phyloP scores from a whole-genome alignment of 108 stramenopile species.

The Poteriospumella lacustris region DNA sequence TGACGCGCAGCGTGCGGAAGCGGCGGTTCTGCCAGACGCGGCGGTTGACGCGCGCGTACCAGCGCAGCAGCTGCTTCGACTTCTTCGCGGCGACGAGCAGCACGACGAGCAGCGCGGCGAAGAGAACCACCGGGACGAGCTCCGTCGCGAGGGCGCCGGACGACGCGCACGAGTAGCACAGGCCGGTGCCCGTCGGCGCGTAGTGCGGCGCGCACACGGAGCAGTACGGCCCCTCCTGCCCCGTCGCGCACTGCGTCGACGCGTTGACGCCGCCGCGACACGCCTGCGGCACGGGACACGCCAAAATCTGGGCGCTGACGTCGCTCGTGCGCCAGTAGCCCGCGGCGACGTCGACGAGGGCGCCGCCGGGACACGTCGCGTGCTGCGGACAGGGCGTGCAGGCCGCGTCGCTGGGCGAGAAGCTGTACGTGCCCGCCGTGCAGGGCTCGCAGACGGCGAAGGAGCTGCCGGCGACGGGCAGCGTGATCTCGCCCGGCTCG shows the following conservation, averaged over 20 bases:
- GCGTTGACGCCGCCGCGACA: not conserved
- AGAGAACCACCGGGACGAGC: not conserved
- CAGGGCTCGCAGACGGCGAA: not conserved
- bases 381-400: not conserved
- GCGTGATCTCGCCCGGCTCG: not conserved
- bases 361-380: constrained; percentile 8
- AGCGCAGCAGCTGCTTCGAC: not conserved
- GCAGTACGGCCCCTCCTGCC: not conserved
- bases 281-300: not conserved
- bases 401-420: not conserved
- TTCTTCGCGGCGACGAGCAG: not conserved
- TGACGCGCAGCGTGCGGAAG: not conserved
- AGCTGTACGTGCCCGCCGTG: not conserved
- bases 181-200: not conserved
- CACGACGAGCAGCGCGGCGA: not conserved
- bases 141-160: too few species aligned
- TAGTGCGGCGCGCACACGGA: not conserved
- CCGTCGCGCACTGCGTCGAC: not conserved
- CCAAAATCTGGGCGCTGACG: not conserved
- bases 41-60: not conserved
- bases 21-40: not conserved
- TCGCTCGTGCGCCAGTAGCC: not conserved
- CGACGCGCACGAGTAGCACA: not conserved
- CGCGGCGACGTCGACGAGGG: not conserved
- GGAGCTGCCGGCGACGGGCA: not conserved